Evolutionary conservation across 1,139 yeast genomes (phyloP).

Genomic region (Blastobotrys ciferrii): DNA sequence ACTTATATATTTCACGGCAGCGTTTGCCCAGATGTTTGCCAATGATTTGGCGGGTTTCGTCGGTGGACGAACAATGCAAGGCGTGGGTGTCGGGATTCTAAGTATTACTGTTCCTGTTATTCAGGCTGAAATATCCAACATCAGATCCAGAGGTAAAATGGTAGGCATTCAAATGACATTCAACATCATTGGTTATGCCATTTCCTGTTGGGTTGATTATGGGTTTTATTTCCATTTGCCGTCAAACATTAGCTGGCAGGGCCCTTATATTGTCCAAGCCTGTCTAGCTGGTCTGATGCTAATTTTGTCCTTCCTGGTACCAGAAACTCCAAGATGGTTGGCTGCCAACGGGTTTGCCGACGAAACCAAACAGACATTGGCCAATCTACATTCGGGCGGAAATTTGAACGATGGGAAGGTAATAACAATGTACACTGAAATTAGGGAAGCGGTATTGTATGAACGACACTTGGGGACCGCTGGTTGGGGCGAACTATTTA

Average conservation of each 20-base stretch:
- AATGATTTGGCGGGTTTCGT: not conserved
- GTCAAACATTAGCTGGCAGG: conserved; percentile 20
- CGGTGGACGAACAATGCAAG: not conserved
- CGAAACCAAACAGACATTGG: conserved; percentile 24
- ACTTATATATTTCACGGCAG: not conserved
- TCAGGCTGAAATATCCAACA: not conserved
- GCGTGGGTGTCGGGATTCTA: not conserved
- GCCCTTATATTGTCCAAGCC: conserved; percentile 24
- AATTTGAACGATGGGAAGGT: conserved; percentile 9
- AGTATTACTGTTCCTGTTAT: not conserved
- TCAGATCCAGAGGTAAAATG: conserved; percentile 41
- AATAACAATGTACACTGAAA: not conserved
- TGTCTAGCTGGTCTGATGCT: conserved; percentile 26
- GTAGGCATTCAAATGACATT: conserved; percentile 63
- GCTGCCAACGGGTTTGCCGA: conserved; percentile 29
- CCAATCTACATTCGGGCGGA: conserved; percentile 30
- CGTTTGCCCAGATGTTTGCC: too few species aligned
- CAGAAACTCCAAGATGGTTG: conserved; percentile 17
- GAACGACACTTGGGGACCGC: not conserved
- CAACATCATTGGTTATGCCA: conserved; percentile 59
- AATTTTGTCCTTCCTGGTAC: conserved; percentile 23
- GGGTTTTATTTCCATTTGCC: conserved; percentile 37
- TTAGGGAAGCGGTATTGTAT: not conserved
- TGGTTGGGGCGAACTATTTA: too few species aligned
- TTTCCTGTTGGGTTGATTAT: conserved; percentile 61